Conservation (phyloP, 345 rosid genomes). For the Hirschfeldia incana region DNA sequence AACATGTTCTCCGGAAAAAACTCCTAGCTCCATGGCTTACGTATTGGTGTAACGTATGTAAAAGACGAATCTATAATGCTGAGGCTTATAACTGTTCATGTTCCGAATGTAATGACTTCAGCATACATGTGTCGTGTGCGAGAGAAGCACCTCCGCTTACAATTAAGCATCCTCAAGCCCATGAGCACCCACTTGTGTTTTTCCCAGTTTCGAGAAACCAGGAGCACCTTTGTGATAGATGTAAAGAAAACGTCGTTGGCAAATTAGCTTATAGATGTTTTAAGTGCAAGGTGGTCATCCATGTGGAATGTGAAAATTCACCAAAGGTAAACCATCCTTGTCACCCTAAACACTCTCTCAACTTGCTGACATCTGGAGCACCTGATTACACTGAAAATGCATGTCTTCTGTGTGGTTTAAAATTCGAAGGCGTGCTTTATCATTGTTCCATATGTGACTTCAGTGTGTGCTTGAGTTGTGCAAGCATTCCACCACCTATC, state of each 20-base stretch:
- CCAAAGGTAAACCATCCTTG: not conserved
- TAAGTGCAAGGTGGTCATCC: not conserved
- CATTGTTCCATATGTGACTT: not conserved
- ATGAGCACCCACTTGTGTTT: constrained; percentile 3
- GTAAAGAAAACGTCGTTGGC: not conserved
- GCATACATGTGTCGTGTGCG: not conserved
- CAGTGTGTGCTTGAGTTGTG: no score
- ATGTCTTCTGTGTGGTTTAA: not conserved
- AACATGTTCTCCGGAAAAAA: not conserved
- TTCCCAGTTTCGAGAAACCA: not conserved
- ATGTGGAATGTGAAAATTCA: not conserved
- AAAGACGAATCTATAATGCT: not conserved
- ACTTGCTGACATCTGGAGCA: not conserved
- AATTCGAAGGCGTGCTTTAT: not conserved
- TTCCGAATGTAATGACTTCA: not conserved
- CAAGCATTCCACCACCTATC: no score
- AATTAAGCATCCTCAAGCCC: not conserved
- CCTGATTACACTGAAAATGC: not conserved
- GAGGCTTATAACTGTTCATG: not conserved
- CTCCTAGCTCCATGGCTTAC: not conserved
- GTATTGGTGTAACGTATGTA: not conserved
- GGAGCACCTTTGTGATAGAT: not conserved
- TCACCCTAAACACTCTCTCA: not conserved
- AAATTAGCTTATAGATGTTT: not conserved
- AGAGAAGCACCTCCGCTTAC: constrained; percentile 8